Conservation (phyloP, 306 rosid species). For the Mimosa bimucronata region DNA sequence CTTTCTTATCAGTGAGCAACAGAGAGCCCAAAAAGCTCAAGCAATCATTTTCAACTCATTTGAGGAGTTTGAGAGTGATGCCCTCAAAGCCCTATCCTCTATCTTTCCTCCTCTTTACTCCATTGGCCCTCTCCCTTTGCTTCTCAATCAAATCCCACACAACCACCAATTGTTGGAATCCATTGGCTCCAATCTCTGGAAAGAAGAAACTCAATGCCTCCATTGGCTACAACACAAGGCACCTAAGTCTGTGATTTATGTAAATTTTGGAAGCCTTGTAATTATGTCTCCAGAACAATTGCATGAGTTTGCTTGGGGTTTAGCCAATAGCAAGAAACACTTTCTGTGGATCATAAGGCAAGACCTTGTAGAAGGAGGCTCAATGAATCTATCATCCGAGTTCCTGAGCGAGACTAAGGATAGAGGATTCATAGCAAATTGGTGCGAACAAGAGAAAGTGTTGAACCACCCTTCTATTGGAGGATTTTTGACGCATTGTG, state of each 20-base stretch:
- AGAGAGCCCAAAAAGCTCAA: not conserved
- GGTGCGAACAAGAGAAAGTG: not conserved
- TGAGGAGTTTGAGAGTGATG: not conserved
- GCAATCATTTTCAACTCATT: not conserved
- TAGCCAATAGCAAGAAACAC: constrained; percentile 2
- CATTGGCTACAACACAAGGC: not conserved
- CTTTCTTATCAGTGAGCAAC: not conserved
- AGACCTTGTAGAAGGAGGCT: not conserved
- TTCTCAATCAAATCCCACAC: not conserved
- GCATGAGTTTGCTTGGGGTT: not conserved
- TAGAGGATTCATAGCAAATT: not conserved
- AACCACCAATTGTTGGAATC: not conserved
- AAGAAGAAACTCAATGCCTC: not conserved
- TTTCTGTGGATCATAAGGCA: not conserved
- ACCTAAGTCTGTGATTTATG: not conserved
- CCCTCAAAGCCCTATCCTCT: not conserved
- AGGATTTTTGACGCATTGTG: not conserved
- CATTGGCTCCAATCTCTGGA: not conserved
- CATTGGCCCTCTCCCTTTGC: not conserved
- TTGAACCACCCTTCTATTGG: not conserved
- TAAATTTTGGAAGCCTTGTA: not conserved
- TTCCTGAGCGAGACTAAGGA: not conserved
- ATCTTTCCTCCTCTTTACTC: not conserved
- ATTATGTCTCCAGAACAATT: not conserved
- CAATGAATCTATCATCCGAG: not conserved